Evolutionary conservation across 106 monocot species (phyloP), one percentile per base, ranked within the genome.

Genomic region (Amphibolis antarctica): DNA sequence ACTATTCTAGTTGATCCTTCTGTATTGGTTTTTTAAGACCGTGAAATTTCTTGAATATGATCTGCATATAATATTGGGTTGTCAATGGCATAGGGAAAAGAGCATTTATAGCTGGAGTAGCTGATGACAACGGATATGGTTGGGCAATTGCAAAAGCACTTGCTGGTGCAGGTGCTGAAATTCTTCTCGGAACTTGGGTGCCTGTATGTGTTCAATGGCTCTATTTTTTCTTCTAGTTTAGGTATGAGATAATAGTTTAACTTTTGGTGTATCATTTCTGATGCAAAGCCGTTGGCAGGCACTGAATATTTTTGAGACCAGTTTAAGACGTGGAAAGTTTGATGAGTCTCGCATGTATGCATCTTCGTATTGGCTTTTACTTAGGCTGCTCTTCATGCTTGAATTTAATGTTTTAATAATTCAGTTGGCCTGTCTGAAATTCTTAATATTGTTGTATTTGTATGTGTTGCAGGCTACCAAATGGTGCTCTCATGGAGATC

Each of bases 101-200:
- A 59, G 94, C 94, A 53, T 96, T 96, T 67, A 96, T 96, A 71
- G 94, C 89, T 66, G 89, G 94, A 68, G 79, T 96, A 56, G 94
- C 89, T 59, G 94, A 96, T 82, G 89, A 96, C 28, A 96, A 96
- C 80, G 94, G 89, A 24, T 89, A 96, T 78, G 94, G 94, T 48
- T 96, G 94, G 94, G 94, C 94, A 69, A 86, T 89, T 74, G 89
- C 94, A 52, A 96, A 96, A 66, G 72, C 94, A 73, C 94, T 96
- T 74, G 86, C 94, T 74, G 81, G 89, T 62, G 89, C 89, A 44
- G 94, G 94, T 67, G 94, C 94, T 66, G 86, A 89, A 82, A 96
- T 96, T 74, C 89, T 96, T 71, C 81, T 96, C 74, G 94, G 89
- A 26, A 89, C 94, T 64, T 96, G 94, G 94, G 94, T 96, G 20